Evolutionary conservation across 345 rosid genomes (phyloP).

Genomic region (Pistacia integerrima): DNA sequence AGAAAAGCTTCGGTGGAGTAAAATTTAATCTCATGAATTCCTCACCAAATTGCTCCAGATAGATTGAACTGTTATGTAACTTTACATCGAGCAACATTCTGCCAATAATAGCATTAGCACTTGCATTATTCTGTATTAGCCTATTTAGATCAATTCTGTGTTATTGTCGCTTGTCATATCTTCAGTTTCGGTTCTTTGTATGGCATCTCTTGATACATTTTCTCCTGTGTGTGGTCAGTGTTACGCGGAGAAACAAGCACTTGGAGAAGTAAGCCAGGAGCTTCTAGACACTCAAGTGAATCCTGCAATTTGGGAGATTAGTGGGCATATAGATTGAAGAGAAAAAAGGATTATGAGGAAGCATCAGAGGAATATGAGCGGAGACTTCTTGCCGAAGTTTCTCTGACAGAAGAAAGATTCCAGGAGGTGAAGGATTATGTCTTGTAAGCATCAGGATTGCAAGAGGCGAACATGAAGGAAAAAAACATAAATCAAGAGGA

Average conservation of each 20-base stretch:
- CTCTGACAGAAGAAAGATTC: constrained; percentile 51
- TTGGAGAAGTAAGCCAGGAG: constrained; percentile 45
- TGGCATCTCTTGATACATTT: background rate
- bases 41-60: too few relatives aligned
- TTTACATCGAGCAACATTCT: too few relatives aligned
- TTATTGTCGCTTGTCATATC: background rate
- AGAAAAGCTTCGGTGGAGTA: too few relatives aligned
- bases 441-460: constrained; percentile 35
- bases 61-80: too few relatives aligned
- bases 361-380: constrained; percentile 47
- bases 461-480: background rate
- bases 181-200: background rate
- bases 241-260: constrained; percentile 58
- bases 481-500: constrained; percentile 2
- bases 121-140: too few relatives aligned
- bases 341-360: constrained; percentile 41
- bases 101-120: too few relatives aligned
- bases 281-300: constrained; percentile 52
- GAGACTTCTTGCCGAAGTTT: constrained; percentile 56
- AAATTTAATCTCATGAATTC: too few relatives aligned
- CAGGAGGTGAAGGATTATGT: constrained; percentile 41
- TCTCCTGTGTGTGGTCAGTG: constrained; percentile 29
- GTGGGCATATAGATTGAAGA: constrained; percentile 59
- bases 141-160: too few relatives aligned
- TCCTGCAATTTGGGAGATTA: constrained; percentile 57